Evolutionary conservation across 371 early-diverging fungal genomes (phyloP), one percentile per base, ranked within the genome.

Genomic region (Chytridium lagenaria): DNA sequence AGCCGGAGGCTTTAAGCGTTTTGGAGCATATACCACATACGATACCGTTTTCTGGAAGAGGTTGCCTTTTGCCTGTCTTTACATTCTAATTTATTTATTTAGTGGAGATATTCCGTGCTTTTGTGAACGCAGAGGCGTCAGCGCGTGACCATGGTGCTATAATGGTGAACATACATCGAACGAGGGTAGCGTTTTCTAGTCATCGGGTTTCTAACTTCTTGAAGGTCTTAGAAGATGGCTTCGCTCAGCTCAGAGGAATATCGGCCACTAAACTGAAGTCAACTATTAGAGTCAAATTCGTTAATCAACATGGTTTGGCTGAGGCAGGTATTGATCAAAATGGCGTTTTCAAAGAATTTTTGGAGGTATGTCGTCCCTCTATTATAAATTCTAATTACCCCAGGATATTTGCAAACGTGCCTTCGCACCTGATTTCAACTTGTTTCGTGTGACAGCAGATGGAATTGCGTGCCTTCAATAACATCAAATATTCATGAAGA

Each of bases 251-350:
- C 0, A 87, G 90, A 72, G 64, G 55, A 0, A 78, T 92, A 80
- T 10, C 61, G 3, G 76, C 72, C 0, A 52, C 85, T 0, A 78
- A 61, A 23, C 81, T 96, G 50, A 94, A 93, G 75, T 80, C 82
- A 23, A 89, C 89, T n/a, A 86, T 98, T 57, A 85, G 90, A 10
- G 96, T 98, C 65, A 83, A 88, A 1, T 95, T 98, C 85, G 87
- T 95, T 33, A 92, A 91, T 77, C 88, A 91, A 67, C 91, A 92
- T 73, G 96, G 96, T 0, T 78, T 94, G 44, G 83, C 80, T 23
- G 98, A 98, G 80, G 94, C 94, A 16, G 98, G 98, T 1, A 92
- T 97, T 70, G 98, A 97, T 79, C 97, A 96, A 65, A 96, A 96
- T 23, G 95, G 82, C 1, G 92, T 96, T 3, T 97, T 95, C 78